phyloP scores from a whole-genome alignment of 805 yeast species.

The Zygosaccharomyces siamensis region DNA sequence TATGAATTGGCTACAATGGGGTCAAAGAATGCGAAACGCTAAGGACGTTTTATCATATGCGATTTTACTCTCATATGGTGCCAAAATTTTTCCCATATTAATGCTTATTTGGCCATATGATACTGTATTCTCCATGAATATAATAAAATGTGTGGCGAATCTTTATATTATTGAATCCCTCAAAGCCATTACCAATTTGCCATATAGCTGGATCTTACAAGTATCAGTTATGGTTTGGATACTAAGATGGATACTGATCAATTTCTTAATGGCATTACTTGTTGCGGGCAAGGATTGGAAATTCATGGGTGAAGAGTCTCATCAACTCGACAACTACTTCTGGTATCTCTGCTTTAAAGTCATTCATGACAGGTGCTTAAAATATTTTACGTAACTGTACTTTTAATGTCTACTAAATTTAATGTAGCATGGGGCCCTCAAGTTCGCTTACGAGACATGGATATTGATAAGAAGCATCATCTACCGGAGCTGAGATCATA shows the following conservation, averaged over 20 bases:
- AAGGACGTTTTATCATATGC: constrained; percentile 51
- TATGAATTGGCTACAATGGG: constrained; percentile 30
- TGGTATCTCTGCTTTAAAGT: neutral
- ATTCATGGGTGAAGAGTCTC: constrained; percentile 10
- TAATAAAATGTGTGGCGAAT: constrained; percentile 57
- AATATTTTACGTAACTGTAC: neutral
- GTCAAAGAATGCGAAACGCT: constrained; percentile 20
- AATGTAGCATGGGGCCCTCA: constrained; percentile 81
- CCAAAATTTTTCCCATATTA: constrained; percentile 81
- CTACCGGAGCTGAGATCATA: constrained; percentile 19
- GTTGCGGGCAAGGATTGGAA: constrained; percentile 17
- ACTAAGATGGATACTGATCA: constrained; percentile 19
- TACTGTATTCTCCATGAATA: constrained; percentile 55
- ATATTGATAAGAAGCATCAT: constrained; percentile 59
- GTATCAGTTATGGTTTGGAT: constrained; percentile 20
- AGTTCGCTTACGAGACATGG: constrained; percentile 64
- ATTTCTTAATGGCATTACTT: constrained; percentile 20
- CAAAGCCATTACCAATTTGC: constrained; percentile 39
- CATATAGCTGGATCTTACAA: constrained; percentile 23
- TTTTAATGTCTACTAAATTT: neutral
- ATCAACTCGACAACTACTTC: constrained; percentile 8
- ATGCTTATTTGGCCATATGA: constrained; percentile 98
- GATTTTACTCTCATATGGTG: constrained; percentile 67
- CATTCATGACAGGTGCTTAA: neutral
- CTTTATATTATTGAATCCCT: constrained; percentile 64